Evolutionary conservation across 2,329 filamentous ascomycete genomes (phyloP).

Genomic region (Neofusicoccum sp.): DNA sequence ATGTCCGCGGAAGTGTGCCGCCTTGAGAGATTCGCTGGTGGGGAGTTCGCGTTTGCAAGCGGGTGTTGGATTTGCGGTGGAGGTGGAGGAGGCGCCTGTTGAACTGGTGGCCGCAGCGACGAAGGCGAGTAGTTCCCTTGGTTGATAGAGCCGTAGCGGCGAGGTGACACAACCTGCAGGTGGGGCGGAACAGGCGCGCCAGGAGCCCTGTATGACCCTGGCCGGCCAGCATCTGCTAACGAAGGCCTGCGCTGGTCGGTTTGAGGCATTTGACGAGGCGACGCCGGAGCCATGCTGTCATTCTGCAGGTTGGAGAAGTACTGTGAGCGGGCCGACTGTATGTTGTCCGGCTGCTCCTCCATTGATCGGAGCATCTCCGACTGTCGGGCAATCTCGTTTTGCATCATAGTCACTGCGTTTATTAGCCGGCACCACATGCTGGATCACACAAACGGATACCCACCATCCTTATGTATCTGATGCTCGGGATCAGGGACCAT

Average conservation of each 20-base stretch:
- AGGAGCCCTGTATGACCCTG: constrained; percentile 53
- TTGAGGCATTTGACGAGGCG: constrained; percentile 80
- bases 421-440: background rate
- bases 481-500: constrained; percentile 75
- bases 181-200: constrained; percentile 77
- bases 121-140: constrained; percentile 68
- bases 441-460: constrained; percentile 35
- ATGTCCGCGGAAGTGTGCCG: constrained; percentile 96
- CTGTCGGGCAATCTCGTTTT: constrained; percentile 62
- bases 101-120: constrained; percentile 69
- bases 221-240: constrained; percentile 60
- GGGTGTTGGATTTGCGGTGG: constrained; percentile 63
- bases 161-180: constrained; percentile 67
- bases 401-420: constrained; percentile 53
- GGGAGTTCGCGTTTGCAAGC: constrained; percentile 54
- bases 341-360: constrained; percentile 64
- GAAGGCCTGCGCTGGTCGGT: constrained; percentile 77
- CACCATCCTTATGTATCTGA: constrained; percentile 78
- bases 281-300: constrained; percentile 67
- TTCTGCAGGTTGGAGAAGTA: constrained; percentile 43
- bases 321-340: constrained; percentile 56
- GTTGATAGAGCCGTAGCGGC: constrained; percentile 85
- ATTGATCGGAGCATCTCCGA: constrained; percentile 56
- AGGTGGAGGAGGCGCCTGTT: constrained; percentile 64
- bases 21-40: constrained; percentile 68